These are phyloP conservation scores for Diaporthe nobilis DNA, from an alignment of 2,329 filamentous ascomycete genomes.

Conservation along the genomic window DNA sequence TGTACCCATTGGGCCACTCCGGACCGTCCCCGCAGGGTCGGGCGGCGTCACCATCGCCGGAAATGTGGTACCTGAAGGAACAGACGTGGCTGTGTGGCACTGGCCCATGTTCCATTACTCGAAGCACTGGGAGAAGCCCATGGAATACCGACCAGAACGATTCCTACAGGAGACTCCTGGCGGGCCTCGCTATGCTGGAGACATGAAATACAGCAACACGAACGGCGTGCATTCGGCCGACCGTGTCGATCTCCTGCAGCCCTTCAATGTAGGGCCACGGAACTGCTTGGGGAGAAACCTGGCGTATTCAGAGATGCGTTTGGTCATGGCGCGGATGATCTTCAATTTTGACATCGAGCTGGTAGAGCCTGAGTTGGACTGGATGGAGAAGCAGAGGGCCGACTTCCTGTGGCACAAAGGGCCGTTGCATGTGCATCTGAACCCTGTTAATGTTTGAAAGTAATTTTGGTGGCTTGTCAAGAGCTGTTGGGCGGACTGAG, in stretches of 20 bases:
- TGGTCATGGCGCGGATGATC: slow-evolving; percentile 60
- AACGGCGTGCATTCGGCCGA: slow-evolving; percentile 47
- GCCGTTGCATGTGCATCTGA: slow-evolving; percentile 28
- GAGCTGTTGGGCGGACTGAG: no score
- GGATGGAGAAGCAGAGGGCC: slow-evolving; percentile 51
- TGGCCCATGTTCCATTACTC: slow-evolving; percentile 50
- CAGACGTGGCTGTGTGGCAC: slow-evolving; percentile 50
- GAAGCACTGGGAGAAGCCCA: slow-evolving; percentile 53
- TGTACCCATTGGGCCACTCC: slow-evolving; percentile 39
- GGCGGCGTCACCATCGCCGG: slow-evolving; percentile 43
- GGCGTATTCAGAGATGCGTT: slow-evolving; percentile 63
- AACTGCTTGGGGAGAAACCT: slow-evolving; percentile 60
- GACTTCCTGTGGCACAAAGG: slow-evolving; percentile 53
- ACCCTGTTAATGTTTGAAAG: background rate
- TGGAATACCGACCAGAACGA: slow-evolving; percentile 54
- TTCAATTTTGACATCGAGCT: slow-evolving; percentile 62
- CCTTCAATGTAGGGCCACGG: slow-evolving; percentile 56
- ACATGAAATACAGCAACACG: slow-evolving; percentile 6
- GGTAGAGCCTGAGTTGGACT: slow-evolving; percentile 49
- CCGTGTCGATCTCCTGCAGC: slow-evolving; percentile 51
- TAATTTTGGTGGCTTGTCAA: background rate
- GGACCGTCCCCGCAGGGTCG: slow-evolving; percentile 38
- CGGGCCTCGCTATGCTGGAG: slow-evolving; percentile 1
- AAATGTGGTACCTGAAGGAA: slow-evolving; percentile 44
- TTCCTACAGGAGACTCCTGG: slow-evolving; percentile 46